Base-by-base conservation (phyloP, 2,329 filamentous ascomycete genomes). In the Ramichloridium luteum region DNA sequence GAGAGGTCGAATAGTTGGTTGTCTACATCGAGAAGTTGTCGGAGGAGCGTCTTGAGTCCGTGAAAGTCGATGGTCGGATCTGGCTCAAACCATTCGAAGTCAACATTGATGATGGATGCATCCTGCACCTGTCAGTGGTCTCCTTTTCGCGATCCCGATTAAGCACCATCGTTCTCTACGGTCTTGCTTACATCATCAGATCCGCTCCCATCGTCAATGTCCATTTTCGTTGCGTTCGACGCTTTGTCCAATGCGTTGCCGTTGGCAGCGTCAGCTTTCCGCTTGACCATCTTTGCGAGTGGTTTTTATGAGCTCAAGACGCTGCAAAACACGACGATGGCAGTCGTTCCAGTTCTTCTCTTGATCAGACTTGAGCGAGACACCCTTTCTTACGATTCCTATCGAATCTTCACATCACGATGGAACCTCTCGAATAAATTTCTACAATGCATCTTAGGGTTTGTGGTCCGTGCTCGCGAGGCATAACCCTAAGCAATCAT, bases 31-130 rank as follows among this genome's bases (percentile, higher is more conserved):
- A 98, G 77, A 25, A 98, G 74, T 58, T 98, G 90, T 38, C 88
- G 80, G 37, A 94, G 61, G 5, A 98, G 74, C 6, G 75, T 79
- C 58, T 94, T 94, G 47, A 92, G 72, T 36, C 90, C 90, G 60
- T 96, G 88, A 59, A 96, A 96, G 59, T 98, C 90, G 48, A 93
- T 70, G 5, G 80, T 74, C 2, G 81, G 69, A 48, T 90, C 79
- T 40, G 88, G 93, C 60, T 94, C 92, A 64, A 96, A 98, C 81
- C 85, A 96, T 64, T 98, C 90, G 51, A 98, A 98, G 44, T 96
- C 88, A 36, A 96, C 85, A 53, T 96, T 79, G 44, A 98, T 75
- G 56, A 88, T 80, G 54, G 93, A 81, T 51, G 85, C 80, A 50
- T 93, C 83, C 82, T 93, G 37, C 10, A 23, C 30, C 31, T 40